Percentiles rank a stretch among this genome's conserved stretches.
Conservation (phyloP, 2,329 filamentous ascomycete genomes). For the Xylariaceae sp. region DNA sequence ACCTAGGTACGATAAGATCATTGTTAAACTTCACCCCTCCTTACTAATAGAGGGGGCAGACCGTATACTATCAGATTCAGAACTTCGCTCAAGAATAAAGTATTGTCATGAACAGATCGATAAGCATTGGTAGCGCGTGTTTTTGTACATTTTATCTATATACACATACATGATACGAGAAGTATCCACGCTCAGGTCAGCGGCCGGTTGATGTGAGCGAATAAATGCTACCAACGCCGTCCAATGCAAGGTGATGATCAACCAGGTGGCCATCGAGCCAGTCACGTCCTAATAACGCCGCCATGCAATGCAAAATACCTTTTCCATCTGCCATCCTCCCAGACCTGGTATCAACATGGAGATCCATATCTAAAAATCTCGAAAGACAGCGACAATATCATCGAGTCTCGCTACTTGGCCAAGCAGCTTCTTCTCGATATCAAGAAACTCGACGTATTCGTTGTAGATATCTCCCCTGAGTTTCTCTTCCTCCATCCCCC, state of each 20-base stretch:
- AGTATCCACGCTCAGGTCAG: slow-evolving; percentile 1
- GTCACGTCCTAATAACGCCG: slow-evolving; percentile 27
- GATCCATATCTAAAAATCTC: slow-evolving; percentile 66
- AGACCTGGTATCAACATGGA: slow-evolving; percentile 16
- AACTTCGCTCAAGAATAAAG: not conserved
- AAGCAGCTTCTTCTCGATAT: slow-evolving; percentile 72
- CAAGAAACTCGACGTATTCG: slow-evolving; percentile 60
- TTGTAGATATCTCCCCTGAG: slow-evolving; percentile 75
- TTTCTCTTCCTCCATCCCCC: slow-evolving; percentile 79
- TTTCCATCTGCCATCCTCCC: slow-evolving; percentile 1
- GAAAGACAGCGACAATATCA: slow-evolving; percentile 78
- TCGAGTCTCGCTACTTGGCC: slow-evolving; percentile 81
- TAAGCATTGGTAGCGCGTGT: not conserved
- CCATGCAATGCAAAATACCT: slow-evolving; percentile 24
- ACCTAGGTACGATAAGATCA: no score
- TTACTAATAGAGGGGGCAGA: no score
- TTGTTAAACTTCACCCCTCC: no score
- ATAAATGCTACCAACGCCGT: slow-evolving; percentile 11
- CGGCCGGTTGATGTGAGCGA: not conserved
- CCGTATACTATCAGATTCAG: no score
- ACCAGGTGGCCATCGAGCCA: not conserved
- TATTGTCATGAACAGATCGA: not conserved
- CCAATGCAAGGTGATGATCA: slow-evolving; percentile 6
- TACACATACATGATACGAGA: slow-evolving; percentile 10
- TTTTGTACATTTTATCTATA: slow-evolving; percentile 7